These are phyloP conservation scores for Colletotrichum cordylinicola DNA, from an alignment of 2,329 filamentous ascomycete species.

Conservation along the genomic window DNA sequence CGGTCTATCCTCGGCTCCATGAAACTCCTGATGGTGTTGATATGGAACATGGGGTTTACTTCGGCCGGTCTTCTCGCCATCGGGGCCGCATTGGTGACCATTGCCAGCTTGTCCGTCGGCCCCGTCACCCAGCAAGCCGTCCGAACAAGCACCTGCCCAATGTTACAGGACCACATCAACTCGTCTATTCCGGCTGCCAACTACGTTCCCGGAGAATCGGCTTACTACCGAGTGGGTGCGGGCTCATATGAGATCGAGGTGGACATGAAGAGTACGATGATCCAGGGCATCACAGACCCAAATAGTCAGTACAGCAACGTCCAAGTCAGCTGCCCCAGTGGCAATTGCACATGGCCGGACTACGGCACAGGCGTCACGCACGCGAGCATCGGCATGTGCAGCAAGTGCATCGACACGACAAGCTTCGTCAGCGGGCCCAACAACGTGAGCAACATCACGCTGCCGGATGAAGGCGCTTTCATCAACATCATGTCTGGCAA, in stretches of 20 bases:
- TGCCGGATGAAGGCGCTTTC: background rate
- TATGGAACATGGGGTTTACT: constrained; percentile 9
- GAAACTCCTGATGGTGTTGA: constrained; percentile 22
- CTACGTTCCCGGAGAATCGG: constrained; percentile 22
- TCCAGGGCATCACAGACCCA: constrained; percentile 32
- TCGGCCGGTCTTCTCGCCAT: constrained; percentile 22
- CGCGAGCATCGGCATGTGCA: constrained; percentile 12
- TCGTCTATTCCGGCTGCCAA: background rate
- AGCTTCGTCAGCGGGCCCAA: constrained; percentile 1
- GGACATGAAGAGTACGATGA: constrained; percentile 35
- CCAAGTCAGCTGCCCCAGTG: background rate
- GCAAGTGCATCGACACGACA: constrained; percentile 10
- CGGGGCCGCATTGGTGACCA: constrained; percentile 26
- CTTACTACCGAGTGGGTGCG: constrained; percentile 24
- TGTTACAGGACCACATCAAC: background rate
- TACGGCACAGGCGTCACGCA: constrained; percentile 11
- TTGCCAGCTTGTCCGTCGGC: constrained; percentile 32
- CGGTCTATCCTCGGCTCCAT: constrained; percentile 31
- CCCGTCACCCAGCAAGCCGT: constrained; percentile 37
- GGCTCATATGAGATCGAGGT: constrained; percentile 28
- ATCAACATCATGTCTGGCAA: background rate
- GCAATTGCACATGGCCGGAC: constrained; percentile 14
- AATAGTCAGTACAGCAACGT: constrained; percentile 24
- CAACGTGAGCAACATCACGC: background rate
- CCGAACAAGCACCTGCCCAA: constrained; percentile 21